phyloP scores from a whole-genome alignment of 2,329 filamentous ascomycete species.

The Aureobasidium lini region DNA sequence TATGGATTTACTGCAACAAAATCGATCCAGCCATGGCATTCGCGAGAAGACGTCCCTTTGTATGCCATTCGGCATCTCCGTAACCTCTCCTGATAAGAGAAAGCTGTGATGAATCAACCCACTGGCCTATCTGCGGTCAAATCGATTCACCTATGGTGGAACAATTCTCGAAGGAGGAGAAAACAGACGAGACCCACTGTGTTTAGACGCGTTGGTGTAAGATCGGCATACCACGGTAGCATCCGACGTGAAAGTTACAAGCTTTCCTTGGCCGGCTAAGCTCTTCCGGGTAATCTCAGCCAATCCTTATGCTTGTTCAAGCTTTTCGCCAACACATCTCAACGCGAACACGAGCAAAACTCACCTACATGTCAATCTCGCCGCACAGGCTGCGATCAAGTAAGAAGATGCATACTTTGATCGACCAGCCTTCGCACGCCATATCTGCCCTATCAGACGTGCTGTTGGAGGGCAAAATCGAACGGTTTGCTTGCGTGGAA shows the following conservation, averaged over 20 bases:
- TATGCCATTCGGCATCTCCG: not conserved
- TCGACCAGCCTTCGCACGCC: not conserved
- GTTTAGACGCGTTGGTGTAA: not conserved
- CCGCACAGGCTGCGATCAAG: not conserved
- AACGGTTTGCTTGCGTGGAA: not conserved
- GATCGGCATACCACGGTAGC: slow-evolving; percentile 7
- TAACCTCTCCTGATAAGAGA: not conserved
- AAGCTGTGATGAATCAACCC: not conserved
- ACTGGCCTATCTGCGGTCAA: slow-evolving; percentile 1
- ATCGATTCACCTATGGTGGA: not conserved
- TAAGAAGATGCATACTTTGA: not conserved
- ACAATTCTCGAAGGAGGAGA: not conserved
- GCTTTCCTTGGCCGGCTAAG: not conserved
- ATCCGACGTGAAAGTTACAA: slow-evolving; percentile 10
- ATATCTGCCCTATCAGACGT: slow-evolving; percentile 11
- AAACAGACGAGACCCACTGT: not conserved
- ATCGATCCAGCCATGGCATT: not conserved
- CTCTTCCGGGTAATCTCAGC: not conserved
- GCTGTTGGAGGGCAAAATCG: not conserved
- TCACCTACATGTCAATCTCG: not conserved
- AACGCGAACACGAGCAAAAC: not conserved
- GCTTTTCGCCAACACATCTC: not conserved
- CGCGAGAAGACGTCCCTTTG: not conserved
- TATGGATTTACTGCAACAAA: not conserved
- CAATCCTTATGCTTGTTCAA: not conserved